Evolutionary conservation across 768 basidiomycete species (phyloP).

Genomic region (Cyclocybe aegerita): DNA sequence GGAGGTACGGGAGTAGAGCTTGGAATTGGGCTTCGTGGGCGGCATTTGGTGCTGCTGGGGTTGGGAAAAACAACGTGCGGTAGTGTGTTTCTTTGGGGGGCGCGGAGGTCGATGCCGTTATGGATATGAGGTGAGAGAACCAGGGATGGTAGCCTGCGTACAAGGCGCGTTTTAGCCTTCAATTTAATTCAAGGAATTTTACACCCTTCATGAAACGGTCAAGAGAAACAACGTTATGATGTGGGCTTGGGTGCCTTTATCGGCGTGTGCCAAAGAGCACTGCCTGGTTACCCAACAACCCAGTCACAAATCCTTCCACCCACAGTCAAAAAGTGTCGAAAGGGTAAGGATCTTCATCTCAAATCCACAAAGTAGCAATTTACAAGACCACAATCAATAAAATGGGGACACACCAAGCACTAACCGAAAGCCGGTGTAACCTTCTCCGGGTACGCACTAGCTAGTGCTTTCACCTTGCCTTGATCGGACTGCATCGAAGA

Average conservation of each 20-base stretch:
- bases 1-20: conserved; percentile 61
- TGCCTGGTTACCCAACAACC: too few relatives aligned
- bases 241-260: conserved; percentile 1
- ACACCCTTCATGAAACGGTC: too few relatives aligned
- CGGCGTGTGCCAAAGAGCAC: too few relatives aligned
- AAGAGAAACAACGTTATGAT: too few relatives aligned
- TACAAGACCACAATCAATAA: too few relatives aligned
- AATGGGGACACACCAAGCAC: conserved; percentile 21
- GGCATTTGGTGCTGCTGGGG: conserved; percentile 11
- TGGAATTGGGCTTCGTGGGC: conserved; percentile 43
- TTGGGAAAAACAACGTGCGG: conserved; percentile 56
- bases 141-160: conserved; percentile 87
- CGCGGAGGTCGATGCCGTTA: conserved; percentile 25
- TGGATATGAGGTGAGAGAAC: conserved; percentile 79
- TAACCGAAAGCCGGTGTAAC: conserved; percentile 89
- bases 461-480: conserved; percentile 63
- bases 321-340: too few relatives aligned
- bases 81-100: conserved; percentile 72
- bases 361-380: neutral
- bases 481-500: conserved; percentile 70
- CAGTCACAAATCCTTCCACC: too few relatives aligned
- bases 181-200: neutral
- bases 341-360: too few relatives aligned
- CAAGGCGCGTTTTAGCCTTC: neutral
- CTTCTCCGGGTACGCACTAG: conserved; percentile 56